Base-by-base conservation (phyloP, 352 stramenopile species). In the Pythium periplocum region DNA sequence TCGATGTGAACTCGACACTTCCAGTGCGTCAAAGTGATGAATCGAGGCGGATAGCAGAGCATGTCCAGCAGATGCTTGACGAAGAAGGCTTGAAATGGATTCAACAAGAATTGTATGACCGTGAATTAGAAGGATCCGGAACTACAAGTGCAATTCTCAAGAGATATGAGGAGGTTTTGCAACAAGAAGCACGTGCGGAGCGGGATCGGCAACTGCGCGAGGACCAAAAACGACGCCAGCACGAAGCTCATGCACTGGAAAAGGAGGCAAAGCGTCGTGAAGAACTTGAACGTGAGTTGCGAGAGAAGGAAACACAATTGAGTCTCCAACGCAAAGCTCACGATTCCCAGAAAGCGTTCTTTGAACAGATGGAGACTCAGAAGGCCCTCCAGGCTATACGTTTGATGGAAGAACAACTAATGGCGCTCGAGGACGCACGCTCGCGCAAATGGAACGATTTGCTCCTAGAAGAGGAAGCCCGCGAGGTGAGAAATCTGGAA, bases 71-170 rank as follows among this genome's bases (percentile, higher is more conserved):
- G 17, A 26, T 26, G 17, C 17, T 26, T 9, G 45, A 33, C 6
- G 59, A 57, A 9, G 55, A 73, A 3, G 80, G 83, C 0, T 59
- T 90, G 36, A 73, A 85, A 45, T 88, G 80, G 68, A 79, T 93
- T 45, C 83, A 90, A 38, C 83, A 93, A 57, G 83, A 93, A 51
- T 71, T 93, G 6, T 87, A 86, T 49, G 80, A 93, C 42, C 78
- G 80, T 6, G 75, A 73, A 1, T 51, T 88, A 30, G 80, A 93
- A 44, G 74, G 80, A 0, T 71, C 71, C 30, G 80, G 83, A 17
- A 49, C 57, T 0, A 75, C 66, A 0, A 57, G 67, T 6, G 35
- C 51, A 17, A 83, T 93, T 48, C 52, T 90, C 11, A 26, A 67
- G 40, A 53, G 58, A 1, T 87, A 76, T 37, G 53, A 87, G 35